phyloP scores from a whole-genome alignment of 139 green algal species.

The Mesotaenium endlicherianum region DNA sequence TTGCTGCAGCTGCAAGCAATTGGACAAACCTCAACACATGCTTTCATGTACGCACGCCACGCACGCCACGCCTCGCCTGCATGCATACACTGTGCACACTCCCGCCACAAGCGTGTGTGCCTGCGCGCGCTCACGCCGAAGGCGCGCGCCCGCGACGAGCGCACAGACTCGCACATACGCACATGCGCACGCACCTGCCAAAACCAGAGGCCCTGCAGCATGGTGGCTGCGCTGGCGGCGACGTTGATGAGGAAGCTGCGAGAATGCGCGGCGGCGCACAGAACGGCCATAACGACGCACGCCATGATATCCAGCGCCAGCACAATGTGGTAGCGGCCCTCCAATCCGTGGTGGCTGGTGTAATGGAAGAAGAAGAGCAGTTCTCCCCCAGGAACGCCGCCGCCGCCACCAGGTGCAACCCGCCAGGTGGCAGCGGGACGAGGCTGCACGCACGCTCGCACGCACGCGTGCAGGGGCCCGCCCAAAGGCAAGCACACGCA shows the following conservation, averaged over 20 bases:
- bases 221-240: not conserved
- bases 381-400: slow-evolving; percentile 5
- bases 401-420: slow-evolving; percentile 16
- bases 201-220: slow-evolving; percentile 31
- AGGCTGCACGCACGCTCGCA: not conserved
- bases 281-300: not conserved
- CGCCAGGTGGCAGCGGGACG: slow-evolving; percentile 19
- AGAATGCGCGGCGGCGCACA: not conserved
- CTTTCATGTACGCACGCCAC: too few relatives aligned
- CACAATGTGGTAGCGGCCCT: slow-evolving; percentile 33
- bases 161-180: too few relatives aligned
- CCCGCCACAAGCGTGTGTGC: too few relatives aligned
- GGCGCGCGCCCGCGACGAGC: too few relatives aligned
- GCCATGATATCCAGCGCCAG: not conserved
- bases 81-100: too few relatives aligned
- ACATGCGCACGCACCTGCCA: too few relatives aligned
- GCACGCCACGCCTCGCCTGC: too few relatives aligned
- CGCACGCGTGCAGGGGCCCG: too few relatives aligned
- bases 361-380: slow-evolving; percentile 33
- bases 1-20: too few relatives aligned
- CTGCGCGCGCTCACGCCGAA: too few relatives aligned
- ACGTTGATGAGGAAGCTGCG: slow-evolving; percentile 17
- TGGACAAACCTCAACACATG: too few relatives aligned
- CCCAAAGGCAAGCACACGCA: too few relatives aligned
- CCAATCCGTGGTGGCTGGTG: slow-evolving; percentile 19